Base-by-base conservation (phyloP, 306 rosid genomes). In the Ammopiptanthus mongolicus region DNA sequence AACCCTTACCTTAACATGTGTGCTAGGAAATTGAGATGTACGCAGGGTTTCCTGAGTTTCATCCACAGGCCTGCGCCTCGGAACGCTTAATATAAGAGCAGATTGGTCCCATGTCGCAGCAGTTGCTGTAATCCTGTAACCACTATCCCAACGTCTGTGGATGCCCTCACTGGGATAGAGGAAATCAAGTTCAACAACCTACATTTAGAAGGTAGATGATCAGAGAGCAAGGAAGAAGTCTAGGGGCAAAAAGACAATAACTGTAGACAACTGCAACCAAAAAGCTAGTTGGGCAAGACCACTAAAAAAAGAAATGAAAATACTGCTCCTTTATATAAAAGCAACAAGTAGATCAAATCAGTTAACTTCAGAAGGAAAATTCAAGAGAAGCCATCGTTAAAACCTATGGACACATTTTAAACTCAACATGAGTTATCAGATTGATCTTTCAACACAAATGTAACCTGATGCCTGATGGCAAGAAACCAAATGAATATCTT, bases 151-250 rank as follows among this genome's bases (percentile, higher is more conserved):
- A 6, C 98, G 93, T 76, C 90, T 86, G 71, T 95, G 98, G 81
- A 95, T 91, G 18, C 98, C 98, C 80, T 95, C 98, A 74, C 98
- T 95, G 31, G 98, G 98, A 78, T 95, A 95, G 51, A 95, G 97
- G 80, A 95, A 95, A 88, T 95, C 98, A 48, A 95, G 96, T 84
- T 95, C 98, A 53, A 95, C 98, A 56, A 90, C 97, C 98, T 95
- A 64, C 47, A 76, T 3, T 53, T 48, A 17, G 29, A 25, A 50
- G 18, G 34, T 51, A 15, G 29, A 9, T 14, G 42, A 66, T 31
- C 50, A 48, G 61, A 59, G 18, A 23, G 42, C 23, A 63, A 28
- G 37, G 47, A 17, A 18, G 28, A 25, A 25, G 28, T 17, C 13
- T 57, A 22, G 37, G 11, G 3, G 31, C 36, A 44, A 3, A 71